phyloP scores from a whole-genome alignment of 768 basidiomycete species.

The Artomyces pyxidatus region DNA sequence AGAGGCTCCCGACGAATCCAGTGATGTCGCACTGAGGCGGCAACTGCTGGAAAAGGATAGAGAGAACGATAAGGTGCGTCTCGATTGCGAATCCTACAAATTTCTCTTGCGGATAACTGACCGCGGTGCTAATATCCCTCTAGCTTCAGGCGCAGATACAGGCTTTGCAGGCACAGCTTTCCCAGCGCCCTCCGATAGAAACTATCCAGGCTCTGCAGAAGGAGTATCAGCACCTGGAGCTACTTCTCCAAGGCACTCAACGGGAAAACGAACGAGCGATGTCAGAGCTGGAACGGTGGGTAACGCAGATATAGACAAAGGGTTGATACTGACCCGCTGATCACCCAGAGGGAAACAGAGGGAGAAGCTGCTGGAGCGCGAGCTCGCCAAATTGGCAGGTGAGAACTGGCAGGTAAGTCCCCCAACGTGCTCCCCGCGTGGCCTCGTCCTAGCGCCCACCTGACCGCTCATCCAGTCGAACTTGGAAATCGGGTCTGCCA shows the following conservation, averaged over 20 bases:
- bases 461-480: slow-evolving; percentile 23
- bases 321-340: too few species aligned
- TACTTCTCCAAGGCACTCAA: slow-evolving; percentile 73
- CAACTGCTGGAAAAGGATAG: slow-evolving; percentile 16
- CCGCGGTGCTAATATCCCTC: not conserved
- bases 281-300: slow-evolving; percentile 68
- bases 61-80: slow-evolving; percentile 14
- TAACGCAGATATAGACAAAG: too few species aligned
- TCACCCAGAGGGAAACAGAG: slow-evolving; percentile 45
- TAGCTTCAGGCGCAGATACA: slow-evolving; percentile 60
- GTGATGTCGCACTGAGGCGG: slow-evolving; percentile 10
- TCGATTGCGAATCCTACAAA: too few species aligned
- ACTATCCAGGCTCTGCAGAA: slow-evolving; percentile 56
- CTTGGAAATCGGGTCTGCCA: slow-evolving; percentile 29
- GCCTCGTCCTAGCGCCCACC: too few species aligned
- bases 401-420: slow-evolving; percentile 73
- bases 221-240: slow-evolving; percentile 68
- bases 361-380: slow-evolving; percentile 70
- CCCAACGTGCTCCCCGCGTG: not conserved
- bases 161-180: slow-evolving; percentile 55
- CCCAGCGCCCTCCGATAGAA: slow-evolving; percentile 61
- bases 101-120: not conserved
- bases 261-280: slow-evolving; percentile 82
- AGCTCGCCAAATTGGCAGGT: slow-evolving; percentile 61
- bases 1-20: slow-evolving; percentile 10